Evolutionary conservation across 2,329 filamentous ascomycete genomes (phyloP), one percentile per base, ranked within the genome.

Genomic region (Colletotrichum aenigma): DNA sequence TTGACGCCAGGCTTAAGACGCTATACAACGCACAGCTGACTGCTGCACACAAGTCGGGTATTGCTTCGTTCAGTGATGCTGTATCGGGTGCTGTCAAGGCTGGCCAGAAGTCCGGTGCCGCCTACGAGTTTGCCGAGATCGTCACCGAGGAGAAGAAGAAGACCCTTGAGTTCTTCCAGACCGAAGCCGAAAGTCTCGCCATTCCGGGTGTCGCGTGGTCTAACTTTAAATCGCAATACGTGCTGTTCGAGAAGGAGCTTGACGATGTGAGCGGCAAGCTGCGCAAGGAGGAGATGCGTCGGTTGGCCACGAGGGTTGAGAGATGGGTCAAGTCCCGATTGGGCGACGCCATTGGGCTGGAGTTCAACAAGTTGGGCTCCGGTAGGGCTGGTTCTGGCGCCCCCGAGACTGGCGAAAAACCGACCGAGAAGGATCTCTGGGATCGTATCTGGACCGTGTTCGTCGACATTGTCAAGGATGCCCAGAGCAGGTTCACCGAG

Each of bases 61-160:
- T 98, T 24, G 86, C 90, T 16, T 91, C 93, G 2, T 99, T 99
- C 83, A 96, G 93, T 81, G 95, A 98, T 38, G 94, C 96, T 4
- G 97, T 99, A 62, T 92, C 93, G n/a, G 87, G 89, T 68, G 94
- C 95, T 65, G 96, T 99, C 78, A 99, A 98, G 85, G 89, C 91
- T 30, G 96, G 96, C 4, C 96, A 98, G 84, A 98, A 98, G 88
- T 95, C 96, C 71, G 96, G 96, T 26, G 94, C 93, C 9, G 90
- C 91, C 68, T 98, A 99, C 81, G 97, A 99, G 82, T 99, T 99
- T 84, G 96, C 96, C 26, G 94, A 97, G 79, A 98, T 98, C 80
- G 97, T 99, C 7, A 91, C 92, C 52, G 89, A 92, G 71, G 94
- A 98, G 83, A 98, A 97, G 86, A 91, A 90, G 80, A 92, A 92